Evolutionary conservation across 2,329 filamentous ascomycete species (phyloP), one percentile per base, ranked within the genome.

Genomic region (Colletotrichum caudatum): DNA sequence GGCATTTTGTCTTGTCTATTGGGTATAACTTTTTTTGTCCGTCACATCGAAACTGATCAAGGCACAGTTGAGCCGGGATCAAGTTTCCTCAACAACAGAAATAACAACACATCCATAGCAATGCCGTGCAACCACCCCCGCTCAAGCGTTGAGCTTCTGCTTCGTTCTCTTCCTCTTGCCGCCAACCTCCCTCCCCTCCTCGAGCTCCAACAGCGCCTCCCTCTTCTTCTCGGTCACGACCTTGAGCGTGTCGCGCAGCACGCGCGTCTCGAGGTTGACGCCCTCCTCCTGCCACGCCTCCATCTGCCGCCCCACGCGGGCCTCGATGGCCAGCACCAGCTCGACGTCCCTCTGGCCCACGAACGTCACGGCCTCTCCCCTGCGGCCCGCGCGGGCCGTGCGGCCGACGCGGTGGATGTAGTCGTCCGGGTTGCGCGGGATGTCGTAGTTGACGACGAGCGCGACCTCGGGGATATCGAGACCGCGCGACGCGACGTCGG

Each of bases 401-500:
- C 96, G 92, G 80, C 96, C 96, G 62, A 98, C 95, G 16, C 96
- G 91, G 84, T 99, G 96, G 75, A 99, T 96, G 81, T 99, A 99
- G 82, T 98, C 95, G 80, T 98, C 95, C 3, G 95, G 94, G 78
- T 98, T 94, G n/a, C 95, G 91, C 0, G 96, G 96, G 0, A 99
- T 90, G 79, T 99, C 96, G 82, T 95, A 99, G 82, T 99, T 98
- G 78, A 99, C 85, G 2, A 99, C 96, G 20, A 98, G 83, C 66
- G 89, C 92, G 8, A 98, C 95, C 75, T 94, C 93, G 1, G 95
- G 95, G 73, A 99, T 98, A 83, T 99, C 96, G 5, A 99, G 89
- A 86, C 96, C 96, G 80, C 96, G 90, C 26, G 94, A 93, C 0
- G 96, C 96, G 18, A 99, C 95, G 79, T 99, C 96, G 0, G 96